A percentile compares a stretch with the other conserved stretches of the same genome.
Evolutionary conservation across 345 rosid genomes (phyloP).

Genomic region (Pseudoturritis turrita): DNA sequence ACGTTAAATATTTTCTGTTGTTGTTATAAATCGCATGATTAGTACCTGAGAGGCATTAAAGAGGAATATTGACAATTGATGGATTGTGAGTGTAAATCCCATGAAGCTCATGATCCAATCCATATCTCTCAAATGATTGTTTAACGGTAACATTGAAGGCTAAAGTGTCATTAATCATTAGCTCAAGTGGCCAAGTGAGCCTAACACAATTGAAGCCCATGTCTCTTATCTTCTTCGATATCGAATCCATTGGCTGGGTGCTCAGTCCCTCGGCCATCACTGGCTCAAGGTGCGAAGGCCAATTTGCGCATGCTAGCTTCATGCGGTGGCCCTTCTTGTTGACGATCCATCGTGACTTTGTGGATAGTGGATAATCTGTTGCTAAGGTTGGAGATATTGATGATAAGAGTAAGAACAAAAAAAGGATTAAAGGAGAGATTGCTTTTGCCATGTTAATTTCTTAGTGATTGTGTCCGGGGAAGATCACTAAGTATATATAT

Average conservation of each 20-base stretch:
- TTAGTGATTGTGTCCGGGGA: not conserved
- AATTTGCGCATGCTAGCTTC: conserved; percentile 66
- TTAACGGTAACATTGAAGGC: conserved; percentile 48
- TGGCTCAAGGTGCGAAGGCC: conserved; percentile 61
- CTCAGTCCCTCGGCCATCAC: conserved; percentile 73
- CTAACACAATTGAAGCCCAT: conserved; percentile 72
- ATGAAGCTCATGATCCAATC: conserved; percentile 50
- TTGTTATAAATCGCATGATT: not conserved
- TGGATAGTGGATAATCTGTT: conserved; percentile 40
- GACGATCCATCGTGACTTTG: conserved; percentile 54
- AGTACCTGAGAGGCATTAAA: conserved; percentile 62
- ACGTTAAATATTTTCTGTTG: too few relatives aligned
- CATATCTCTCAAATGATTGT: conserved; percentile 58
- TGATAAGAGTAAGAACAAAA: conserved; percentile 10
- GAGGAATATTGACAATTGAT: conserved; percentile 59
- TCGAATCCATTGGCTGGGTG: conserved; percentile 53
- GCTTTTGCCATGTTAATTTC: conserved; percentile 19
- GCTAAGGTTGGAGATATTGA: not conserved
- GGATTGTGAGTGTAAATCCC: conserved; percentile 77
- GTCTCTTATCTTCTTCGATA: conserved; percentile 33
- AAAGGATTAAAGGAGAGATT: not conserved
- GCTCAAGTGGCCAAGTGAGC: conserved; percentile 63
- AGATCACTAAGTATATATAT: not conserved
- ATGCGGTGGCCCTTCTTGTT: conserved; percentile 47
- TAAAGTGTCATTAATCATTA: conserved; percentile 53